Conservation (phyloP, 495 filamentous ascomycete species). For the Lasiosphaeriaceae sp. region DNA sequence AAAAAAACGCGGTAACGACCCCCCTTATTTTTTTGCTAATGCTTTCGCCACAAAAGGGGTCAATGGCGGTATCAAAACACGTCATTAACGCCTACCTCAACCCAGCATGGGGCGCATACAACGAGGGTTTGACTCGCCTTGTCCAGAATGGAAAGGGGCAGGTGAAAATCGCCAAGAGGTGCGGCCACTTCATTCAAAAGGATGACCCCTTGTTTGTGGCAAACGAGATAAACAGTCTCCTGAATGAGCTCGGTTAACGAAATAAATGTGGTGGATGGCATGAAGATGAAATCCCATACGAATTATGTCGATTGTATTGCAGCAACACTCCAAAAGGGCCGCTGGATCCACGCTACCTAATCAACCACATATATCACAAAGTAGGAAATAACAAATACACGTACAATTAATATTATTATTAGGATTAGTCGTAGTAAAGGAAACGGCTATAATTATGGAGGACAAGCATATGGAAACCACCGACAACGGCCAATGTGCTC, state of each 20-base stretch:
- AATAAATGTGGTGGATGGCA: too few relatives aligned
- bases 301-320: too few relatives aligned
- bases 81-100: slow-evolving; percentile 51
- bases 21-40: too few relatives aligned
- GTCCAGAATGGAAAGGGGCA: slow-evolving; percentile 31
- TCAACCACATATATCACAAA: too few relatives aligned
- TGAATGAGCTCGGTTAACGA: slow-evolving; percentile 16
- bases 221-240: slow-evolving; percentile 38
- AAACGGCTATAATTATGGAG: not conserved
- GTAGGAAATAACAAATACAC: not conserved
- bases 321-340: too few relatives aligned
- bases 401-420: not conserved
- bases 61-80: slow-evolving; percentile 33
- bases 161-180: slow-evolving; percentile 48
- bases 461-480: not conserved
- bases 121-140: slow-evolving; percentile 49
- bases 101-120: slow-evolving; percentile 54
- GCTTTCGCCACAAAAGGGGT: slow-evolving; percentile 16
- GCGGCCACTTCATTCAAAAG: slow-evolving; percentile 61
- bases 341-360: too few relatives aligned
- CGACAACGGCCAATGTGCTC: slow-evolving; percentile 2
- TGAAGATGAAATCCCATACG: too few relatives aligned
- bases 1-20: too few relatives aligned
- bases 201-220: slow-evolving; percentile 58
- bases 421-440: not conserved